Conservation (phyloP, 2,329 filamentous ascomycete species). For the Fusarium hainanense region DNA sequence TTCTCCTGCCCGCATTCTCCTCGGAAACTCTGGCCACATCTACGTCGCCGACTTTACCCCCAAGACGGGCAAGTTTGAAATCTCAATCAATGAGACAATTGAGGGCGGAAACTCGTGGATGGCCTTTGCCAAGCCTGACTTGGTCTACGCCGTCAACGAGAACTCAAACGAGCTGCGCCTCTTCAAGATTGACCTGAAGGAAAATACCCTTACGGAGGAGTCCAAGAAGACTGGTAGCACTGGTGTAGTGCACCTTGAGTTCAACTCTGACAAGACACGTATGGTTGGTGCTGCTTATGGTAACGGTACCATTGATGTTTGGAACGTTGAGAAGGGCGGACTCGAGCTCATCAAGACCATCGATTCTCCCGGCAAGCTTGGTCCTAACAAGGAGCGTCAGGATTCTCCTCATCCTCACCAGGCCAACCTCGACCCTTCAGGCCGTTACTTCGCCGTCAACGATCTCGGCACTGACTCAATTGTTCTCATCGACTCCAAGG, state of each 20-base stretch:
- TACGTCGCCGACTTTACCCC: slow-evolving; percentile 53
- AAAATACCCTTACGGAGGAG: slow-evolving; percentile 47
- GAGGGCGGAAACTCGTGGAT: slow-evolving; percentile 60
- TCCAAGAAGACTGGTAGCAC: slow-evolving; percentile 50
- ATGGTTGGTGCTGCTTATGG: slow-evolving; percentile 60
- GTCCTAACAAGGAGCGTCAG: slow-evolving; percentile 51
- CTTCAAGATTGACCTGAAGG: slow-evolving; percentile 52
- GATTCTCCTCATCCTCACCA: slow-evolving; percentile 58
- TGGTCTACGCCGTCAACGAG: slow-evolving; percentile 62
- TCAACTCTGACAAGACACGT: slow-evolving; percentile 57
- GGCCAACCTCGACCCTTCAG: slow-evolving; percentile 60
- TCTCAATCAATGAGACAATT: slow-evolving; percentile 49
- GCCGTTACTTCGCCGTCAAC: slow-evolving; percentile 61
- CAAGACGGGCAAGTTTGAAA: slow-evolving; percentile 53
- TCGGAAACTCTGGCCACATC: slow-evolving; percentile 56
- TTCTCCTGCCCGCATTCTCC: slow-evolving; percentile 49
- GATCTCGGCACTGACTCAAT: slow-evolving; percentile 63
- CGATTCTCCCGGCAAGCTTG: slow-evolving; percentile 49
- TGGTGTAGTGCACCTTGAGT: slow-evolving; percentile 61
- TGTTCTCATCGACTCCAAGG: slow-evolving; percentile 57
- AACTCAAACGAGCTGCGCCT: slow-evolving; percentile 54
- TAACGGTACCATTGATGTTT: slow-evolving; percentile 57
- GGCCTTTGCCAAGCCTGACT: slow-evolving; percentile 53
- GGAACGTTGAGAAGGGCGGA: slow-evolving; percentile 54
- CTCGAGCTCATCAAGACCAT: slow-evolving; percentile 55